Percentiles rank a stretch among this genome's conserved stretches.
Evolutionary conservation across 805 yeast genomes (phyloP).

Genomic region (Pichia sporocuriosa): DNA sequence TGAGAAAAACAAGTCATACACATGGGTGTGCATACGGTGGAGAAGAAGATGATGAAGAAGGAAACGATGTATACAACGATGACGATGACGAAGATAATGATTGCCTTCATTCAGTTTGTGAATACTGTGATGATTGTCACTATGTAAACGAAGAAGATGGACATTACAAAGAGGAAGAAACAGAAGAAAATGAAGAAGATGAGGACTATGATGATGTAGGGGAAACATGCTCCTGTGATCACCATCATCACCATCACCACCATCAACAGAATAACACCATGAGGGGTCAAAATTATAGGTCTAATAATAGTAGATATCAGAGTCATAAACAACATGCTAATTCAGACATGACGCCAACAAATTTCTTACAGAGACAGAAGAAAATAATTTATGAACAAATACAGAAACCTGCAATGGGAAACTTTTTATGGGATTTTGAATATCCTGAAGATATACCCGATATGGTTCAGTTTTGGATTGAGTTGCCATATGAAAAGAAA

Average conservation of each 20-base stretch:
- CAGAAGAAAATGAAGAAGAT: slow-evolving; percentile 10
- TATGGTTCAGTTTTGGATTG: slow-evolving; percentile 58
- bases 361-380: slow-evolving; percentile 16
- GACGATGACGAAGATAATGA: slow-evolving; percentile 2
- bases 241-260: slow-evolving; percentile 14
- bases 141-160: slow-evolving; percentile 6
- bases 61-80: neutral
- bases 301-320: neutral
- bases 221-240: slow-evolving; percentile 10
- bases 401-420: slow-evolving; percentile 18
- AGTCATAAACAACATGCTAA: neutral
- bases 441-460: slow-evolving; percentile 45
- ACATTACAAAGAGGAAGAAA: slow-evolving; percentile 10
- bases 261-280: slow-evolving; percentile 7
- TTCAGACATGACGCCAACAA: neutral
- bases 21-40: slow-evolving; percentile 6
- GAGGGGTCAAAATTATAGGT: neutral
- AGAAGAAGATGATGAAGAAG: slow-evolving; percentile 13
- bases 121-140: slow-evolving; percentile 9
- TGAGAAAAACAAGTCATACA: neutral
- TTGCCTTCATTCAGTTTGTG: slow-evolving; percentile 16
- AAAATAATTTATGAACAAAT: slow-evolving; percentile 17
- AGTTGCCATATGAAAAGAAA: slow-evolving; percentile 53
- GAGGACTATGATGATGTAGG: slow-evolving; percentile 8
- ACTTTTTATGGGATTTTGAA: slow-evolving; percentile 28